Evolutionary conservation across 495 filamentous ascomycete genomes (phyloP).

Genomic region (Penicillium canariense): DNA sequence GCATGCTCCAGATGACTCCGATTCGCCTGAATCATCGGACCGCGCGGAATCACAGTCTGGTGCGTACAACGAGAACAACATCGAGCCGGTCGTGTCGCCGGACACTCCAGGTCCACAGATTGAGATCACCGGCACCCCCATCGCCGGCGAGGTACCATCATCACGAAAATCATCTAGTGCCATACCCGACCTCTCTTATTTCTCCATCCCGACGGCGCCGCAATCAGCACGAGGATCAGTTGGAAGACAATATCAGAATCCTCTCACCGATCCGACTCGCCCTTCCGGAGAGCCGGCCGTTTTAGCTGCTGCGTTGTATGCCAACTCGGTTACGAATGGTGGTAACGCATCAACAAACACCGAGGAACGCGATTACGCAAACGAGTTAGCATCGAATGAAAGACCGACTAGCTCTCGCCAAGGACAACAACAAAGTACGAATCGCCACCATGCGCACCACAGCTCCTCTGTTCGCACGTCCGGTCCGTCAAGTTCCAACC

Average conservation of each 20-base stretch:
- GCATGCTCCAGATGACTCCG: constrained; percentile 12
- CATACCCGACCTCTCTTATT: constrained; percentile 33
- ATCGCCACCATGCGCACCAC: constrained; percentile 37
- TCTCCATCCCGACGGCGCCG: constrained; percentile 26
- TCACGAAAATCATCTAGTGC: constrained; percentile 41
- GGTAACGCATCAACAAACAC: constrained; percentile 11
- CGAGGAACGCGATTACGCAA: constrained; percentile 16
- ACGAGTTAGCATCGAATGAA: constrained; percentile 22
- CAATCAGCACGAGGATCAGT: constrained; percentile 15
- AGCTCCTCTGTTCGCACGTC: constrained; percentile 39
- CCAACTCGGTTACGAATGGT: constrained; percentile 21
- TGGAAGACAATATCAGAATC: constrained; percentile 16
- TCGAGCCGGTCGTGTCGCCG: constrained; percentile 38
- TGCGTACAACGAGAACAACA: constrained; percentile 37
- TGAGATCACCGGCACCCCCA: constrained; percentile 36
- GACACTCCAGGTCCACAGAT: constrained; percentile 44
- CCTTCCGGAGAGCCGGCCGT: constrained; percentile 29
- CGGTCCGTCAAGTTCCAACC: constrained; percentile 37
- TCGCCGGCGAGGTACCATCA: constrained; percentile 23
- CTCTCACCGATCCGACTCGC: constrained; percentile 15
- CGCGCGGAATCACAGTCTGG: constrained; percentile 13
- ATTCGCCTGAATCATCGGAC: constrained; percentile 23
- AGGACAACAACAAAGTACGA: constrained; percentile 17
- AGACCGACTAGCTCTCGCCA: constrained; percentile 35
- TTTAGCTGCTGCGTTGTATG: constrained; percentile 33